Percentiles rank a stretch among this genome's conserved stretches.
These are phyloP conservation scores for Avena eriantha DNA, from an alignment of 176 grass and related monocot species.

Conservation along the genomic window DNA sequence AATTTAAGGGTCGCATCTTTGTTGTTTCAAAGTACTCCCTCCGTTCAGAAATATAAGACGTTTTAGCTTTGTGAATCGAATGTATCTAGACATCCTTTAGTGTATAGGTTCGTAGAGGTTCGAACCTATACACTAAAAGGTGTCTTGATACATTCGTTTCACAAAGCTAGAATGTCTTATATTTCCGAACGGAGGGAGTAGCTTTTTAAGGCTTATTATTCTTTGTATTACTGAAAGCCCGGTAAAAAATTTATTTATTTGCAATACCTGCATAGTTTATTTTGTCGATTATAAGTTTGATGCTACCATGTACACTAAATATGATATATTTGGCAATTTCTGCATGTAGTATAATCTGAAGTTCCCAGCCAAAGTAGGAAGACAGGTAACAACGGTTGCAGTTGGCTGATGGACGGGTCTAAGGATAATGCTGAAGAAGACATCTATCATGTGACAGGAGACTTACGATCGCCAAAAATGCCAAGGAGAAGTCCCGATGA, in stretches of 20 bases:
- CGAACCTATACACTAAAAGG: no score
- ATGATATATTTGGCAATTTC: slow-evolving; percentile 18
- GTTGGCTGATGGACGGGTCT: slow-evolving; percentile 42
- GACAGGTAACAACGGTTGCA: background rate
- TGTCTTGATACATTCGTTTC: no score
- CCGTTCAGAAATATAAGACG: no score
- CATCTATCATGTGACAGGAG: slow-evolving; percentile 45
- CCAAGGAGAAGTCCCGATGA: slow-evolving; percentile 62
- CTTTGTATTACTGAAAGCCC: background rate
- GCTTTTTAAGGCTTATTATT: background rate
- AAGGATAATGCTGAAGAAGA: slow-evolving; percentile 40
- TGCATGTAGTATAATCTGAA: slow-evolving; percentile 34
- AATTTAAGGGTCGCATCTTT: background rate
- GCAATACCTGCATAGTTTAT: background rate
- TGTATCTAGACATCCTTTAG: no score
- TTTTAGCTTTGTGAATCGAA: no score
- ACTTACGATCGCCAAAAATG: slow-evolving; percentile 58
- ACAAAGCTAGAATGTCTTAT: no score
- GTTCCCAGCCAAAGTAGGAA: slow-evolving; percentile 5
- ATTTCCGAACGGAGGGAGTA: no score
- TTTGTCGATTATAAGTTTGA: background rate
- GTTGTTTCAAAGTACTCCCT: background rate
- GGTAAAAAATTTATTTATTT: background rate
- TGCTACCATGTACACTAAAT: background rate
- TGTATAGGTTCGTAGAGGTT: no score